Evolutionary conservation across 108 stramenopile genomes (phyloP).

Genomic region (Mediolabrus comicus): DNA sequence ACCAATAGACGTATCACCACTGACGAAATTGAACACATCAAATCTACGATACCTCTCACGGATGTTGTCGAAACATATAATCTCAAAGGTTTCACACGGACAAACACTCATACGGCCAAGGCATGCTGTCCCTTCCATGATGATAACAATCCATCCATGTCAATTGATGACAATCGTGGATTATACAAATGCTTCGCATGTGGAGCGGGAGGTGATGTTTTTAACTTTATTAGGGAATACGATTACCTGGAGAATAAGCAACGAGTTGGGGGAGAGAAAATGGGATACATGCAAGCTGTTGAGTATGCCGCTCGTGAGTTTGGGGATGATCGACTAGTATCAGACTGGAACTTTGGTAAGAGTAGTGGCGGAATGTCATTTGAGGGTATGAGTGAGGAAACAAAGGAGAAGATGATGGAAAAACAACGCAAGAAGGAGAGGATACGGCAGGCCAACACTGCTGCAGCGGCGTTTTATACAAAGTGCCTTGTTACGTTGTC

Average conservation of each 20-base stretch:
- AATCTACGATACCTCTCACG: conserved; percentile 54
- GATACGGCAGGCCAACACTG: conserved; percentile 65
- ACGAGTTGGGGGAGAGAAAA: conserved; percentile 37
- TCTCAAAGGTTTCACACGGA: conserved; percentile 55
- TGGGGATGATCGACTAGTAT: conserved; percentile 30
- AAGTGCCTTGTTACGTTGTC: conserved; percentile 61
- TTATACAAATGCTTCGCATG: conserved; percentile 94
- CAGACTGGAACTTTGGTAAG: conserved; percentile 3
- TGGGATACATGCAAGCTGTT: conserved; percentile 77
- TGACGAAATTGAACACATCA: conserved; percentile 55
- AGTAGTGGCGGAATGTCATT: neutral
- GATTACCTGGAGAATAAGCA: conserved; percentile 33
- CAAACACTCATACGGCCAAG: conserved; percentile 42
- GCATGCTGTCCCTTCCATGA: conserved; percentile 93
- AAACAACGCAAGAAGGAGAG: conserved; percentile 49
- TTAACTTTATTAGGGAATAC: conserved; percentile 83
- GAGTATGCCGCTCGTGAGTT: conserved; percentile 55
- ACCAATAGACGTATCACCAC: conserved; percentile 18
- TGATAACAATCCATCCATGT: conserved; percentile 84
- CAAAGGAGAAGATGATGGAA: conserved; percentile 26
- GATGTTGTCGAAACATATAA: conserved; percentile 67
- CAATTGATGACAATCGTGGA: conserved; percentile 71
- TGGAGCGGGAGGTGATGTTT: conserved; percentile 90
- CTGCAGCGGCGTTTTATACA: conserved; percentile 85
- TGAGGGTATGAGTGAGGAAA: conserved; percentile 23